Percentiles rank a stretch among this genome's conserved stretches.
Conservation (phyloP, 2,329 filamentous ascomycete species). For the Corniculantispora saksenae region DNA sequence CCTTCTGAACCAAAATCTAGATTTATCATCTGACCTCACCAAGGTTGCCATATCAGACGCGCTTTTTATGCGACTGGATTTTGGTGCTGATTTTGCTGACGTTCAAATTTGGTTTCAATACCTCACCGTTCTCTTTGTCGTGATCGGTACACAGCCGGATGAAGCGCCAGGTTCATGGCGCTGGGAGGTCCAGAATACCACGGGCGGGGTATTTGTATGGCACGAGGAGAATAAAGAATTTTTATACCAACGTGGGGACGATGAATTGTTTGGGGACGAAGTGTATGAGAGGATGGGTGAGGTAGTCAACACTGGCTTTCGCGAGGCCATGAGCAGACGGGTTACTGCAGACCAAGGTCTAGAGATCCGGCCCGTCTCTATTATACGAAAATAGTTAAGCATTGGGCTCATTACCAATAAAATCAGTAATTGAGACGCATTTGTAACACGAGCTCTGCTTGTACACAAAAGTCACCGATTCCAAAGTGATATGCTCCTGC, state of each 20-base stretch:
- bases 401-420: too few species aligned
- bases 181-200: not conserved
- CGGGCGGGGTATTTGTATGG: not conserved
- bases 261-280: not conserved
- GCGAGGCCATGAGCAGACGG: too few species aligned
- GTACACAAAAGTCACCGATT: not conserved
- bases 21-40: not conserved
- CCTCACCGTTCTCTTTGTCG: not conserved
- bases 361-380: not conserved
- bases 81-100: not conserved
- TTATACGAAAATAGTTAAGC: not conserved
- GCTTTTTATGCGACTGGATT: not conserved
- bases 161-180: not conserved
- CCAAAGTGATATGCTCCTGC: slow-evolving; percentile 69
- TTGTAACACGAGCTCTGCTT: too few species aligned
- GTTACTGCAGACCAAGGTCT: not conserved
- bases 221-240: not conserved
- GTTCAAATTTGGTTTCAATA: not conserved
- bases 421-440: too few species aligned
- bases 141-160: not conserved
- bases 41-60: not conserved
- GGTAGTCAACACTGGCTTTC: not conserved
- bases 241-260: not conserved
- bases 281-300: not conserved
- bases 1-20: not conserved